Base-by-base conservation (phyloP, 2,329 filamentous ascomycete genomes). In the Ophiocordyceps australis region DNA sequence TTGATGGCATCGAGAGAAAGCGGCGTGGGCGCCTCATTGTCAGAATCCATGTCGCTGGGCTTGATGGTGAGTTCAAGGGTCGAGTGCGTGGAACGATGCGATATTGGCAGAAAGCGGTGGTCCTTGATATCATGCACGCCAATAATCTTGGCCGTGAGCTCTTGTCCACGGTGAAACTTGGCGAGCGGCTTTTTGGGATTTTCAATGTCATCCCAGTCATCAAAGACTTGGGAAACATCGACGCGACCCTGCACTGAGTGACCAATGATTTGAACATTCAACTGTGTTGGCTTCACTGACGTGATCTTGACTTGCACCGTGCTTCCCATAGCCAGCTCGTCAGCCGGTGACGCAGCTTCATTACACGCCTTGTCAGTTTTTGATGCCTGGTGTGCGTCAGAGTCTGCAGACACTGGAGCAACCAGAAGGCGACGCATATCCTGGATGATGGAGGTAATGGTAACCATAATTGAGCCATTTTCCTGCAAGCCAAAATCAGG, bases 41-140 rank as follows among this genome's bases (percentile, higher is more conserved):
- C 60, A n/a, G n/a, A n/a, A n/a, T n/a, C n/a, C 21, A 74, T 47
- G 30, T 77, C 65, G 30, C 67, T 76, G 18, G 69, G 64, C 52
- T 85, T 94, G 4, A 77, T 68, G 4, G 85, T 89, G 27, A 95
- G 64, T 47, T 98, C 89, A 31, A 86, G 78, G 2, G 93, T 76
- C 0, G 75, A 74, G 47, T 83, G 85, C 29, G 72, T 73, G 24
- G 73, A 72, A 27, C 83, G 70, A 51, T 95, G 86, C 20, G 78
- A 79, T 40, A 98, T 80, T 3, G 89, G 85, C 22, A 98, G 60
- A 55, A 93, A 98, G 23, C 77, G 74, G 50, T 94, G 81, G 39
- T 81, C 91, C 36, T 77, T 74, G 25, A 83, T 79, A 51, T 94
- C 83, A 43, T 95, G 86, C 17, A 91, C 64, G 34, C 85, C 86